These are phyloP conservation scores for Talaromyces atroroseus DNA, from an alignment of 2,329 filamentous ascomycete genomes.

Conservation along the genomic window DNA sequence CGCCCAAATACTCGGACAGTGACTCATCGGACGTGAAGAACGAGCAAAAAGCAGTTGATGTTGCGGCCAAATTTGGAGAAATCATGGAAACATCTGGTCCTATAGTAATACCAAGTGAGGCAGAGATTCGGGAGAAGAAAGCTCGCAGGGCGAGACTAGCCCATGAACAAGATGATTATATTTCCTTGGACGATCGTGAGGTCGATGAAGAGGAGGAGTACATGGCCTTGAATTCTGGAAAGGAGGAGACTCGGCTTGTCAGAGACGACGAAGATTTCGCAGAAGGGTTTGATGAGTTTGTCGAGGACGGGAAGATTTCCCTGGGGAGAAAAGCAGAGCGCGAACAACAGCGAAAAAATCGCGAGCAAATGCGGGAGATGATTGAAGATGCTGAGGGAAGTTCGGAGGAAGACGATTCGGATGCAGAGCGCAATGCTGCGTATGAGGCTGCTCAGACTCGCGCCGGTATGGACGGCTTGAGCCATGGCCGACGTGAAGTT, in stretches of 20 bases:
- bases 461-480: constrained; percentile 73
- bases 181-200: constrained; percentile 34
- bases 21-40: constrained; percentile 22
- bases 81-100: constrained; percentile 27
- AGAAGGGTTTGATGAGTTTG: constrained; percentile 89
- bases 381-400: constrained; percentile 72
- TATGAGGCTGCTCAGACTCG: constrained; percentile 84
- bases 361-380: constrained; percentile 74
- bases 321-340: constrained; percentile 74
- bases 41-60: constrained; percentile 51
- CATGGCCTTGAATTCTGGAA: constrained; percentile 46
- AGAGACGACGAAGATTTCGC: constrained; percentile 86
- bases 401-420: constrained; percentile 59
- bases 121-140: constrained; percentile 87
- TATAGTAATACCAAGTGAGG: constrained; percentile 65
- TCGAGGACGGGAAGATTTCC: constrained; percentile 74
- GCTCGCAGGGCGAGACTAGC: constrained; percentile 78
- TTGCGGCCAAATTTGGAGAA: constrained; percentile 47
- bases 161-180: constrained; percentile 52
- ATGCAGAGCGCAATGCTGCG: constrained; percentile 62
- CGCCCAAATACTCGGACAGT: constrained; percentile 55
- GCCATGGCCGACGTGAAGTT: constrained; percentile 30
- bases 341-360: constrained; percentile 59
- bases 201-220: constrained; percentile 34
- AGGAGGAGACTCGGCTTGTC: constrained; percentile 67